These are phyloP conservation scores for Phytomonas sp. DNA, from an alignment of 208 protist species.

Conservation along the genomic window DNA sequence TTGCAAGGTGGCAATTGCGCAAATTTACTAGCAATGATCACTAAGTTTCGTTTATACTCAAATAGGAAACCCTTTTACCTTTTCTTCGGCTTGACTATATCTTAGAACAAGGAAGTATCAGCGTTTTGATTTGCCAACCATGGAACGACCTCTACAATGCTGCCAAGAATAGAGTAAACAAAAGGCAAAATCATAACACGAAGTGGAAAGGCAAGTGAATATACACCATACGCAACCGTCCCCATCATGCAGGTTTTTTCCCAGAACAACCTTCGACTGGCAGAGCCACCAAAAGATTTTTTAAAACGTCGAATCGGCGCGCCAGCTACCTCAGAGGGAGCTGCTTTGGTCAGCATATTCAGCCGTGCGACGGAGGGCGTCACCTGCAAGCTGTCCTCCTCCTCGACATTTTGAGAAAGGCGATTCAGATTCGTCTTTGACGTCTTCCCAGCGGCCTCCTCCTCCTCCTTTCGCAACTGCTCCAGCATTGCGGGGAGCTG, in stretches of 20 bases:
- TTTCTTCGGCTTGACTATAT: slow-evolving; percentile 9
- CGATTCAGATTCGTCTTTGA: neutral
- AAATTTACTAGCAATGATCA: neutral
- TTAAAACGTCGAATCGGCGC: neutral
- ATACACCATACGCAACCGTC: slow-evolving; percentile 44
- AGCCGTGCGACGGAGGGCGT: slow-evolving; percentile 48
- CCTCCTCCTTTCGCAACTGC: slow-evolving; percentile 51
- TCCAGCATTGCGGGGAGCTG: slow-evolving; percentile 61
- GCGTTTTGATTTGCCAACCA: slow-evolving; percentile 57
- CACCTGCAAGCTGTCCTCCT: slow-evolving; percentile 26
- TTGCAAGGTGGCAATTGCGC: neutral
- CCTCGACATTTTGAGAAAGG: neutral
- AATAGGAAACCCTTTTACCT: neutral
- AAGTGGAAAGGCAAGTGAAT: slow-evolving; percentile 74
- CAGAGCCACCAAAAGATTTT: neutral
- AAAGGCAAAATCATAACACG: slow-evolving; percentile 61
- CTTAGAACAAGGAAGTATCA: slow-evolving; percentile 11
- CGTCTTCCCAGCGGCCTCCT: neutral
- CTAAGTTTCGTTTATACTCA: neutral
- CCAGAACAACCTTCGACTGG: slow-evolving; percentile 57
- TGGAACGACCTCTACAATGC: slow-evolving; percentile 54
- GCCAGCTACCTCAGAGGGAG: neutral
- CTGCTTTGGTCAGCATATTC: slow-evolving; percentile 30
- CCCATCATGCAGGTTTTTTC: slow-evolving; percentile 50
- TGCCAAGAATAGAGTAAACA: slow-evolving; percentile 54